These are phyloP conservation scores for Clarireedia paspali DNA, from an alignment of 2,329 filamentous ascomycete species.

Conservation along the genomic window DNA sequence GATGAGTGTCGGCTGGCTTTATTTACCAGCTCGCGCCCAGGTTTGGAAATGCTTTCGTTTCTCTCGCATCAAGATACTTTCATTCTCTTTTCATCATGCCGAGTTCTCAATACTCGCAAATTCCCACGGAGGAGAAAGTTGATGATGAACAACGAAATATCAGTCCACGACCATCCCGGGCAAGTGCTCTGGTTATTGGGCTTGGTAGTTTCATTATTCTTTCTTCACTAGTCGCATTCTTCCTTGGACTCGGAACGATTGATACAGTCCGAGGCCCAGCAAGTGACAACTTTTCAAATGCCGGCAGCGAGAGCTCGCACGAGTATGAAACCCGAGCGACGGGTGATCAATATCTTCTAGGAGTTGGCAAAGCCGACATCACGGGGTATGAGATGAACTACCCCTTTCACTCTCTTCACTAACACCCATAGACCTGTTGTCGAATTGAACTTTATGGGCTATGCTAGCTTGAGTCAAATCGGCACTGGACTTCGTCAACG, in stretches of 20 bases:
- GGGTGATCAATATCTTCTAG: constrained; percentile 47
- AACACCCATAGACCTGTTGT: constrained; percentile 56
- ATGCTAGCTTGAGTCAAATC: constrained; percentile 72
- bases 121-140: constrained; percentile 1
- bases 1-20: no score
- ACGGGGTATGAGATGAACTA: constrained; percentile 40
- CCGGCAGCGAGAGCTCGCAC: background rate
- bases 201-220: background rate
- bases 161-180: background rate
- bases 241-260: background rate
- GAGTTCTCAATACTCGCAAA: background rate
- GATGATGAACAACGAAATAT: background rate
- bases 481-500: constrained; percentile 81
- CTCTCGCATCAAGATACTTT: no score
- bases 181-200: background rate
- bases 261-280: background rate
- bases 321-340: constrained; percentile 15
- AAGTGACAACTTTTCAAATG: background rate
- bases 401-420: constrained; percentile 1
- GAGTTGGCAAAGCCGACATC: constrained; percentile 65
- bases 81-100: background rate
- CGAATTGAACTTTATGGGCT: constrained; percentile 85
- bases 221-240: background rate
- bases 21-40: no score
- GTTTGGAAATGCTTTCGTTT: background rate